phyloP scores from a whole-genome alignment of 2,329 filamentous ascomycete genomes.

The Colletotrichum godetiae region DNA sequence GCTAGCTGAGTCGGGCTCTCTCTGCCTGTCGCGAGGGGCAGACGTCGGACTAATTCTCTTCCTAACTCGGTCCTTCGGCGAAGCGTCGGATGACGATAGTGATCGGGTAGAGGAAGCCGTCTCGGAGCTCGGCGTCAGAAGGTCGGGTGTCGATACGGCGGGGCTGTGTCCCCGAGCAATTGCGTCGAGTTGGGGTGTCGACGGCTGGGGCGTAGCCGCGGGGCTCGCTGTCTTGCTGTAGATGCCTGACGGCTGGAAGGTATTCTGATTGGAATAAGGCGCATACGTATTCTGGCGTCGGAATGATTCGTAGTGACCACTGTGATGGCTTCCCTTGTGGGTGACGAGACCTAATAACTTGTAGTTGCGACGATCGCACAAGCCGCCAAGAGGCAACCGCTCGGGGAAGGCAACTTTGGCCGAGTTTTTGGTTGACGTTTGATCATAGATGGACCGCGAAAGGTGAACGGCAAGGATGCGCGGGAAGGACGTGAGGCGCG shows the following conservation, averaged over 20 bases:
- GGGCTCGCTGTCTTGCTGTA: slow-evolving; percentile 74
- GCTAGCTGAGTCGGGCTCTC: slow-evolving; percentile 62
- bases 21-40: slow-evolving; percentile 47
- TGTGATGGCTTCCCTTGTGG: slow-evolving; percentile 95
- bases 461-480: slow-evolving; percentile 92
- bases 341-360: slow-evolving; percentile 88
- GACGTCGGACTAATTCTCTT: slow-evolving; percentile 32
- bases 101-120: slow-evolving; percentile 51
- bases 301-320: slow-evolving; percentile 97
- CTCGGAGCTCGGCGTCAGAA: slow-evolving; percentile 53
- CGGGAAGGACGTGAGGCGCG: slow-evolving; percentile 87
- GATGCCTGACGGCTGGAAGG: slow-evolving; percentile 79
- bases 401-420: slow-evolving; percentile 96
- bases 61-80: slow-evolving; percentile 36
- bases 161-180: slow-evolving; percentile 53
- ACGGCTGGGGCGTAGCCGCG: slow-evolving; percentile 59
- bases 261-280: slow-evolving; percentile 85
- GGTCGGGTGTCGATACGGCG: slow-evolving; percentile 59
- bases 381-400: slow-evolving; percentile 81
- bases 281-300: slow-evolving; percentile 80
- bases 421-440: slow-evolving; percentile 88
- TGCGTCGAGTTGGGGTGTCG: slow-evolving; percentile 58
- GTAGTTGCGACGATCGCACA: slow-evolving; percentile 83
- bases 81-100: slow-evolving; percentile 46
- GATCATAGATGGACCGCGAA: slow-evolving; percentile 91